phyloP scores from a whole-genome alignment of 441 rosid genomes.

The Corymbia calophylla region DNA sequence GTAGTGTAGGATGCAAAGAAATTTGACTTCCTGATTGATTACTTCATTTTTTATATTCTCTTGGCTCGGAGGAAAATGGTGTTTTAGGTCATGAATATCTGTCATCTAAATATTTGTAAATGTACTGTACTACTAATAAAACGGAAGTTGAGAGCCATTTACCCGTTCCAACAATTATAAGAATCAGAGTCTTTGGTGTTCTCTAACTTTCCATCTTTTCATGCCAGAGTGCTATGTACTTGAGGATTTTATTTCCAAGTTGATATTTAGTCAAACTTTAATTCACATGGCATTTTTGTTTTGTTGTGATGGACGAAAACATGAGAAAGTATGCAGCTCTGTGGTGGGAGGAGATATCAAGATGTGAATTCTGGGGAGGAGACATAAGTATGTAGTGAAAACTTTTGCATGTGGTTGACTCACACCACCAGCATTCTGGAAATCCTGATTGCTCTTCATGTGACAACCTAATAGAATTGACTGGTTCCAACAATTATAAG shows the following conservation, averaged over 20 bases:
- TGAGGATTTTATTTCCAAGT: not conserved
- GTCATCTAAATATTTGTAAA: not conserved
- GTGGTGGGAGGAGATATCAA: no score
- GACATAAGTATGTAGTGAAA: no score
- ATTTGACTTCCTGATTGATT: not conserved
- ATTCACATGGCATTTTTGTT: no score
- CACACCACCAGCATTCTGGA: no score
- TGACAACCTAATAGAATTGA: no score
- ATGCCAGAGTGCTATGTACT: not conserved
- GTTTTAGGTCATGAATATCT: not conserved
- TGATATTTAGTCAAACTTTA: no score
- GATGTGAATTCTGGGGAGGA: no score
- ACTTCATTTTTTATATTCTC: not conserved
- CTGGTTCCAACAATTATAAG: no score
- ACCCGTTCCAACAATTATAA: not conserved
- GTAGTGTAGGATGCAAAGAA: not conserved
- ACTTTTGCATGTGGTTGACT: no score
- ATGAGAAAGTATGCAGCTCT: no score
- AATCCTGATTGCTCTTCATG: no score
- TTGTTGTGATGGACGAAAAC: no score
- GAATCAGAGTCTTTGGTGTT: not conserved
- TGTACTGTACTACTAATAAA: not conserved
- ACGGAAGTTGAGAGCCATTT: not conserved
- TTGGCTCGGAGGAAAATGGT: not conserved
- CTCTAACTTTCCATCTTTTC: not conserved